Conservation (phyloP, 768 basidiomycete genomes). For the Kwoniella europaea region DNA sequence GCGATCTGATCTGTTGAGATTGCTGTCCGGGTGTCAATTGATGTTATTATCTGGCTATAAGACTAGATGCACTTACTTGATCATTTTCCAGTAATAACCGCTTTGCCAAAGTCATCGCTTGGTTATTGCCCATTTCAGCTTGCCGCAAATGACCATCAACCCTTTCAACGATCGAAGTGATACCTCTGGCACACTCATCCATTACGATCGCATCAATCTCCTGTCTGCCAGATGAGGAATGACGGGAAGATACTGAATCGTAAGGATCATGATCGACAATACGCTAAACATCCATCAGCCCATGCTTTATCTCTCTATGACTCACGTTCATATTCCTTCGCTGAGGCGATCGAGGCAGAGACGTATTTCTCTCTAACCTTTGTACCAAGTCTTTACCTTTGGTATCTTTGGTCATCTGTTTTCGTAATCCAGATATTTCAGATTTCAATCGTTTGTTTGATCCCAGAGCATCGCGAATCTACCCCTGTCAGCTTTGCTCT, state of each 20-base stretch:
- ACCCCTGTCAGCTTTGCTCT: conserved; percentile 9
- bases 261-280: conserved; percentile 33
- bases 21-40: conserved; percentile 2
- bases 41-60: too few relatives aligned
- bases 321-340: conserved; percentile 55
- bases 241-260: conserved; percentile 15
- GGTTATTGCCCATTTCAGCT: conserved; percentile 29
- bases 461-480: conserved; percentile 75
- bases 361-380: conserved; percentile 35
- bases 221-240: conserved; percentile 21
- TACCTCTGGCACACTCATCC: conserved; percentile 39
- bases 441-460: conserved; percentile 76
- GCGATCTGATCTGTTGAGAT: conserved; percentile 66
- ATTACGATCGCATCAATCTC: conserved; percentile 37
- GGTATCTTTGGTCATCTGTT: conserved; percentile 36
- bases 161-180: conserved; percentile 34
- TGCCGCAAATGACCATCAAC: conserved; percentile 37
- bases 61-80: conserved; percentile 23
- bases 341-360: conserved; percentile 57
- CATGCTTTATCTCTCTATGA: not conserved
- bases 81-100: conserved; percentile 15
- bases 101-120: conserved; percentile 27
- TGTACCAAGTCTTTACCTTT: conserved; percentile 23
- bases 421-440: conserved; percentile 61
- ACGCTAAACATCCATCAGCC: conserved; percentile 33